Percentiles rank a stretch among this genome's conserved stretches.
Conservation (phyloP, 441 rosid species). For the Croton setiger region DNA sequence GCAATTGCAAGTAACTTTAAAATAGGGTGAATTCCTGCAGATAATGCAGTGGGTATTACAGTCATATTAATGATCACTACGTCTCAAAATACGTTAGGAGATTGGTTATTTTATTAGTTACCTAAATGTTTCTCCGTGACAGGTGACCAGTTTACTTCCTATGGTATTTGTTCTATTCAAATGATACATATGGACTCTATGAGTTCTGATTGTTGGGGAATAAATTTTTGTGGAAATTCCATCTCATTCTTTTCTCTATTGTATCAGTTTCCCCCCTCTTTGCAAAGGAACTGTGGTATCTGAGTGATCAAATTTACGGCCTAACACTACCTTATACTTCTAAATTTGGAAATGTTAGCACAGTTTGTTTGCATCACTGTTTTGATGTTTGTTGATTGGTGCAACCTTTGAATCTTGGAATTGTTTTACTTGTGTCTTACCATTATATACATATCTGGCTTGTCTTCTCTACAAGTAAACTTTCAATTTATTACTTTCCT, state of each 20-base stretch:
- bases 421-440: not conserved
- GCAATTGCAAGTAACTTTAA: too few species aligned
- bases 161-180: not conserved
- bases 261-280: not conserved
- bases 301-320: not conserved
- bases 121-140: not conserved
- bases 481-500: not conserved
- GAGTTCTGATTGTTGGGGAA: not conserved
- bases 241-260: not conserved
- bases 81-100: not conserved
- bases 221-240: not conserved
- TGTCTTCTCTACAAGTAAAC: not conserved
- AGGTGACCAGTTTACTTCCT: not conserved
- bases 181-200: not conserved
- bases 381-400: not conserved
- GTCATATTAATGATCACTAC: too few species aligned
- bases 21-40: too few species aligned
- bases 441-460: not conserved
- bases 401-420: not conserved
- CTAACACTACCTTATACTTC: not conserved
- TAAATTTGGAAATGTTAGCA: not conserved
- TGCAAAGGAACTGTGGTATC: not conserved
- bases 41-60: too few species aligned
- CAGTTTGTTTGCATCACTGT: not conserved
- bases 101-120: not conserved